Base-by-base conservation (phyloP, 2,329 filamentous ascomycete genomes). In the Cercospora sp. region DNA sequence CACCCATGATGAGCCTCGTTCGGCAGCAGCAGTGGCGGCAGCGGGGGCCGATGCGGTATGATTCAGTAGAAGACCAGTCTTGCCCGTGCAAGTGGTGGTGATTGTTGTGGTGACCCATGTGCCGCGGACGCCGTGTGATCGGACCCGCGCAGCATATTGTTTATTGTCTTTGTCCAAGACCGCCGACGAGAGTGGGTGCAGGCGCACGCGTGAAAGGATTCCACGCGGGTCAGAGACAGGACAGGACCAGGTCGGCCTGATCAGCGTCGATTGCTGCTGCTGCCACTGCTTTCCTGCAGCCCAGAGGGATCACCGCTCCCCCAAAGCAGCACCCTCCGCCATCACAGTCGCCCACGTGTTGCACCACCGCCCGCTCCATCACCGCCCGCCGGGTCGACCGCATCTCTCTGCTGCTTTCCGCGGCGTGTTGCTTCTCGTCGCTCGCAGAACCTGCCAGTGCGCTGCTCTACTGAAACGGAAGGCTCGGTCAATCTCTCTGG, bases 401-500 rank as follows among this genome's bases (percentile, higher is more conserved):
- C 42, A 23, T 23, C n/a, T 23, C 12, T 13, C 20, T 58, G 53
- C 53, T 58, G 53, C 53, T 18, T 10, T 53, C 26, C 48, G 48
- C 26, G 20, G 30, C 53, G 20, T 30, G 23, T 26, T 51, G 18
- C 45, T 20, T 13, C 45, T 51, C 45, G 45, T 23, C 45, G 20
- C 45, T 51, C 26, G 53, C 53, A 58, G 53, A n/a, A 33, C 53
- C 16, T 33, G 53, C 53, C 53, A 18, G 53, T 40, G 10, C 20
- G 20, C 28, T 60, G 26, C 36, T 30, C 59, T 33, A 61, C 36
- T 61, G 33, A 40, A 42, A 26, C 59, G 59, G 59, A 61, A 42
- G 31, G 20, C 59, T 61, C 59, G 59, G 59, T 61, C 59, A 61
- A 61, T 61, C 59, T 61, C 59, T 16, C 36, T n/a, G 59, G 40